These are phyloP conservation scores for Penicillium bialowiezense DNA, from an alignment of 495 filamentous ascomycete genomes.

Conservation along the genomic window DNA sequence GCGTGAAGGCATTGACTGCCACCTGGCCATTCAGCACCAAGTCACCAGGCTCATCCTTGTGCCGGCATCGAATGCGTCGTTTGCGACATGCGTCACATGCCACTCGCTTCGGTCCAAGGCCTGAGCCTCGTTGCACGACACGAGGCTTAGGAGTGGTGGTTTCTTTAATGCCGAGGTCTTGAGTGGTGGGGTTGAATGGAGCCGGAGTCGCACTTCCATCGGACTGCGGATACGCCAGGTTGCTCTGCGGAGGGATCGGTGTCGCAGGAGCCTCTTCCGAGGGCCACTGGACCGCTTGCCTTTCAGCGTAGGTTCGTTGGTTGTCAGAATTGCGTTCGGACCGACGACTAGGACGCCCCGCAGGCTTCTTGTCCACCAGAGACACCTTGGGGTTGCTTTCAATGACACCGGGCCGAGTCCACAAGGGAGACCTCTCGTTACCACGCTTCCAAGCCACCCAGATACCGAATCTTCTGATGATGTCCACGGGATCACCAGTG, in stretches of 20 bases:
- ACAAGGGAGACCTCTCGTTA: constrained; percentile 63
- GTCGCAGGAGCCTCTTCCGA: constrained; percentile 23
- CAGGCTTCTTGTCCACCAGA: constrained; percentile 40
- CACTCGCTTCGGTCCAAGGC: constrained; percentile 49
- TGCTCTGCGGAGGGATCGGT: constrained; percentile 14
- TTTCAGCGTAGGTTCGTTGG: constrained; percentile 45
- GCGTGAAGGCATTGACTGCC: constrained; percentile 25
- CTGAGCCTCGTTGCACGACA: constrained; percentile 33
- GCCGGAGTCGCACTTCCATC: constrained; percentile 19
- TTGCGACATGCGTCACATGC: constrained; percentile 56
- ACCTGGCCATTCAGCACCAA: constrained; percentile 28
- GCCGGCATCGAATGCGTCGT: constrained; percentile 52
- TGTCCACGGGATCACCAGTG: constrained; percentile 58
- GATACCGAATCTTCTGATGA: constrained; percentile 61
- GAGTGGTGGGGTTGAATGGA: constrained; percentile 11
- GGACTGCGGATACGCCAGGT: constrained; percentile 11
- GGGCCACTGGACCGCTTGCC: constrained; percentile 43
- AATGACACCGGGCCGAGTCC: constrained; percentile 55
- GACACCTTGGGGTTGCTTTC: constrained; percentile 45
- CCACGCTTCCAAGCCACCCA: constrained; percentile 77
- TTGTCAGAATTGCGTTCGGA: constrained; percentile 43
- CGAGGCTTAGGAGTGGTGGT: constrained; percentile 31
- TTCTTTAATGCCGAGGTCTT: constrained; percentile 24
- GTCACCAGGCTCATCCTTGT: constrained; percentile 47
- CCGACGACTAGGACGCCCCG: constrained; percentile 44